phyloP scores from a whole-genome alignment of 768 basidiomycete species.

The Cystofilobasidium ferigula region DNA sequence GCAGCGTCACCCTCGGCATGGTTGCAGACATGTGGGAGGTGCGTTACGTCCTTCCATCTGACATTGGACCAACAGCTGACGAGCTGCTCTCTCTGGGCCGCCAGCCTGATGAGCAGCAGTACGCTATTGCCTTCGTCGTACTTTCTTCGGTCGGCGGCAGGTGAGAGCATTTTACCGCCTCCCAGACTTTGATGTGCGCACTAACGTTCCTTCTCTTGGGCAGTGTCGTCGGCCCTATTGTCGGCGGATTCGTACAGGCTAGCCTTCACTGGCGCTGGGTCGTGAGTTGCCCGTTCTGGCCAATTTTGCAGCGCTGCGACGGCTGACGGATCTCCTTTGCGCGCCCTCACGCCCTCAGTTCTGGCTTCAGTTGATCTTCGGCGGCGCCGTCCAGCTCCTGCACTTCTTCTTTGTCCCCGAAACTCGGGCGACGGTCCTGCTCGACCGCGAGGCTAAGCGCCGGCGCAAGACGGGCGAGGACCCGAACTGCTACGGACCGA shows the following conservation, averaged over 20 bases:
- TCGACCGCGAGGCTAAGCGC: constrained; percentile 30
- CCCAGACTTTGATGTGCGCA: too few species aligned
- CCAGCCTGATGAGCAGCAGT: constrained; percentile 32
- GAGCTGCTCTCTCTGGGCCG: too few species aligned
- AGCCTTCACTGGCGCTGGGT: constrained; percentile 26
- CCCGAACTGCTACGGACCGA: constrained; percentile 32
- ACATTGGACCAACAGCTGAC: too few species aligned
- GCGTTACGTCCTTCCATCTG: too few species aligned
- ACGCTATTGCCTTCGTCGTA: constrained; percentile 34
- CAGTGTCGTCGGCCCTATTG: constrained; percentile 30
- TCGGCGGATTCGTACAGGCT: constrained; percentile 27
- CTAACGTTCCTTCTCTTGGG: too few species aligned
- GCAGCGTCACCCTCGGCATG: constrained; percentile 35
- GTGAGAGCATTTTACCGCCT: too few species aligned
- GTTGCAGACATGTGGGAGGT: constrained; percentile 36
- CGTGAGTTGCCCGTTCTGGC: too few species aligned
- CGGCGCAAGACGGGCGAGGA: constrained; percentile 29
- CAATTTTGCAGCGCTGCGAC: too few species aligned
- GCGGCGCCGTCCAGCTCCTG: constrained; percentile 31
- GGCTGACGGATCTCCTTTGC: too few species aligned
- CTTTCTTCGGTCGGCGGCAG: constrained; percentile 32
- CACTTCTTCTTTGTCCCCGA: constrained; percentile 35
- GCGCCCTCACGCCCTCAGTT: too few species aligned
- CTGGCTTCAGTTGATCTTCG: constrained; percentile 35
- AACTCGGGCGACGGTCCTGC: constrained; percentile 32